Base-by-base conservation (phyloP, 202 grass and related monocot genomes). In the Setaria viridis region DNA sequence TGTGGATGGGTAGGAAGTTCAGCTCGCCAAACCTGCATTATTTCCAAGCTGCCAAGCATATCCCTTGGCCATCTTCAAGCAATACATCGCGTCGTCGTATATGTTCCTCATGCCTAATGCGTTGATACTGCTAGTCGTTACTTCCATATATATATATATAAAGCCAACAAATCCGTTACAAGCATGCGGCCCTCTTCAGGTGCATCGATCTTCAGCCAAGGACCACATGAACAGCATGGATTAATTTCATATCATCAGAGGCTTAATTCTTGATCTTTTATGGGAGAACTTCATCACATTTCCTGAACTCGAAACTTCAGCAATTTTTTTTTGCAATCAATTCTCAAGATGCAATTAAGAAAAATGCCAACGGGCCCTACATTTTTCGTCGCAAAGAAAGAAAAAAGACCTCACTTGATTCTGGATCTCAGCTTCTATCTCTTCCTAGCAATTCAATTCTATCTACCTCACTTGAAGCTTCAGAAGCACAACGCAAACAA, bases 211-310 rank as follows among this genome's bases (percentile, higher is more conserved):
- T 14, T 19, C 8, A 55, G 5, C 14, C 14, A 58, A 53, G 64
- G 17, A 20, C 33, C 60, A 35, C 16, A 79, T 37, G 5, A 80
- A 67, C 12, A 53, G 3, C 29, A 37, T 37, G 2, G 47, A 49
- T 68, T 43, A 51, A 37, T 17, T 69, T 30, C 33, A 13, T 64
- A 29, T 21, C 34, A 42, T 55, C 50, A 20, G 50, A 76, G 19
- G 32, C 7, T 41, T 41, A 41, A 4, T 41, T 41, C 39, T 41
- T 41, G 39, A 41, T 41, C 39, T 41, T 41, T 41, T 41, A 4
- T 64, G 4, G 9, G 41, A 76, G 8, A 84, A 17, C 9, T 55
- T 41, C 0, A 25, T 67, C 53, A 43, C 82, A 84, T 84, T 74
- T 15, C 13, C n/a, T 11, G 14, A 43, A 57, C 60, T 67, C 4